Base-by-base conservation (phyloP, 352 stramenopile species). In the Elongisporangium anandrum region DNA sequence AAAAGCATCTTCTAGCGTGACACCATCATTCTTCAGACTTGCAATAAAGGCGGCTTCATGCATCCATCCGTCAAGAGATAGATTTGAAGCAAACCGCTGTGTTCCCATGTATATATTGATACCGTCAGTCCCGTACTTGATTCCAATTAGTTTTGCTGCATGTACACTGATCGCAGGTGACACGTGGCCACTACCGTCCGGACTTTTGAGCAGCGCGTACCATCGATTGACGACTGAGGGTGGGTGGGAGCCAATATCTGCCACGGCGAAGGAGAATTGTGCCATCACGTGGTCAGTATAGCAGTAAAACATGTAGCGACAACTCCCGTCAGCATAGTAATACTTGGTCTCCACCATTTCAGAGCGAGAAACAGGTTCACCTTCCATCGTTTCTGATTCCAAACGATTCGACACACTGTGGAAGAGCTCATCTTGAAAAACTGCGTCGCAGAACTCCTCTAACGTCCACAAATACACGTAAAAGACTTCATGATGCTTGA, bases 31-130 rank as follows among this genome's bases (percentile, higher is more conserved):
- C 54, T 52, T 50, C 63, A 68, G 56, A 59, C 52, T 63, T 56
- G 56, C 48, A 24, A 65, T 65, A 48, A 64, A 69, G 9, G 62
- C n/a, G 49, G 65, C 61, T 21, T 69, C 48, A 26, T 64, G 19
- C 54, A 65, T 61, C 48, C 52, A 60, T 45, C 60, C 60, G 55
- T 65, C 51, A 22, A 68, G 57, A 24, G 51, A 48, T 59, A 56
- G 56, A 41, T 63, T 52, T 56, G 55, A 65, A 49, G 2, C 54
- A 38, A n/a, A 64, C 56, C 34, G 41, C 26, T n/a, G n/a, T n/a
- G n/a, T n/a, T n/a, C n/a, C n/a, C n/a, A n/a, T n/a, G n/a, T n/a
- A n/a, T n/a, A n/a, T n/a, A n/a, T n/a, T n/a, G n/a, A n/a, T n/a
- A n/a, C n/a, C n/a, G 16, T 64, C 61, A 39, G 56, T 39, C 23